Conservation (phyloP, 768 basidiomycete species). For the Phlegmacium glaucopus region DNA sequence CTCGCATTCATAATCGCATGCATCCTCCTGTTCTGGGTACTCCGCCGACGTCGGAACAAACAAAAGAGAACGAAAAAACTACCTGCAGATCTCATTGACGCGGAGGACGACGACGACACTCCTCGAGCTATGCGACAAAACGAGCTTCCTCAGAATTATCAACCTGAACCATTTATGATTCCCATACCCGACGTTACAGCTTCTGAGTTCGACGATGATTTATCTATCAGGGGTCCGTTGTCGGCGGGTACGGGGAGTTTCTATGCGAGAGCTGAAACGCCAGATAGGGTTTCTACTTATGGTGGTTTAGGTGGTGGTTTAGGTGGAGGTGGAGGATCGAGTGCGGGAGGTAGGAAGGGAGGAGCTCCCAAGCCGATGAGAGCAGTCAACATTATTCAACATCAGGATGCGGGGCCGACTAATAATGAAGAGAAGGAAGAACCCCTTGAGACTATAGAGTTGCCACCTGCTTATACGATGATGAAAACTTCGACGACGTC, state of each 20-base stretch:
- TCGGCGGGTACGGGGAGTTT: slow-evolving; percentile 37
- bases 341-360: slow-evolving; percentile 40
- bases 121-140: slow-evolving; percentile 21
- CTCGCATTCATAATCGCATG: slow-evolving; percentile 39
- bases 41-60: slow-evolving; percentile 42
- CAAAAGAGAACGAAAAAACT: slow-evolving; percentile 46
- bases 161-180: slow-evolving; percentile 73
- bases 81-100: slow-evolving; percentile 65
- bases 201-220: slow-evolving; percentile 27
- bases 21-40: slow-evolving; percentile 44
- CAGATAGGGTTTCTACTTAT: slow-evolving; percentile 28
- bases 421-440: slow-evolving; percentile 18
- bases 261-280: slow-evolving; percentile 41
- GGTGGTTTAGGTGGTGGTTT: slow-evolving; percentile 1
- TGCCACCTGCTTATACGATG: slow-evolving; percentile 81
- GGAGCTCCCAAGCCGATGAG: slow-evolving; percentile 50
- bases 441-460: slow-evolving; percentile 72
- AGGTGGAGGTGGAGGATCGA: slow-evolving; percentile 14
- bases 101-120: slow-evolving; percentile 39
- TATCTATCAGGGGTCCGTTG: slow-evolving; percentile 28
- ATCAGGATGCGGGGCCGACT: slow-evolving; percentile 76
- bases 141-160: slow-evolving; percentile 67
- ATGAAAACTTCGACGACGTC: slow-evolving; percentile 29
- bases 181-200: slow-evolving; percentile 53
- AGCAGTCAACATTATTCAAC: slow-evolving; percentile 79